A percentile compares a stretch with the other conserved stretches of the same genome.
Conservation (phyloP, 1,139 yeast genomes). For the Candida freyschussii region DNA sequence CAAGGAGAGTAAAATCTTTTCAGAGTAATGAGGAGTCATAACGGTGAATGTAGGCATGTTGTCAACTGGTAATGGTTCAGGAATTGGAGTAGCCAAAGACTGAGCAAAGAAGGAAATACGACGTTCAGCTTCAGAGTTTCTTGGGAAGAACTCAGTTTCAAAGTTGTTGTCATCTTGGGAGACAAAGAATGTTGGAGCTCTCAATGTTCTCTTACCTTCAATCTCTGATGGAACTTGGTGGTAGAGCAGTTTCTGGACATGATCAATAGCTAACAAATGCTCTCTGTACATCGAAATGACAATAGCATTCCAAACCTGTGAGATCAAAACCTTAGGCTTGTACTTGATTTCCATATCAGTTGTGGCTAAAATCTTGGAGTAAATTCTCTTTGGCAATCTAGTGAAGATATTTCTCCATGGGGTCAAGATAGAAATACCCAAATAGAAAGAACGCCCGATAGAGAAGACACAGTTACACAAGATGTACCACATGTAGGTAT, state of each 20-base stretch:
- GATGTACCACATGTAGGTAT: slow-evolving; percentile 98
- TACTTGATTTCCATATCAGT: slow-evolving; percentile 99
- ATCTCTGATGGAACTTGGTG: slow-evolving; percentile 97
- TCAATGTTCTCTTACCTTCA: slow-evolving; percentile 95
- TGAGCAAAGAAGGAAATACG: slow-evolving; percentile 99
- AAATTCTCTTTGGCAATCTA: slow-evolving; percentile 96
- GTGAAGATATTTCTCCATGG: slow-evolving; percentile 99
- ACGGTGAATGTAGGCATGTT: slow-evolving; percentile 99
- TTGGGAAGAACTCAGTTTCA: slow-evolving; percentile 94
- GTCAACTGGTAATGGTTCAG: slow-evolving; percentile 97
- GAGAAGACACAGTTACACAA: slow-evolving; percentile 91
- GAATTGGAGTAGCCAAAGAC: slow-evolving; percentile 95
- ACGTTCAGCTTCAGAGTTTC: slow-evolving; percentile 96
- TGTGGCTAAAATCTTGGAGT: slow-evolving; percentile 94
- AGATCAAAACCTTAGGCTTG: slow-evolving; percentile 95
- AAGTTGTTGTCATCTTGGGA: slow-evolving; percentile 93
- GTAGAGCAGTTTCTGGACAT: slow-evolving; percentile 91
- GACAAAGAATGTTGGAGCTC: slow-evolving; percentile 98
- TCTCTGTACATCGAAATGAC: slow-evolving; percentile 98
- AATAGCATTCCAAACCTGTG: slow-evolving; percentile 98
- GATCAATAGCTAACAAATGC: slow-evolving; percentile 94
- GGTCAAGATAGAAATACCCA: slow-evolving; percentile 96
- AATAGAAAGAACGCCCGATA: slow-evolving; percentile 94
- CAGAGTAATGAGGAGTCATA: slow-evolving; percentile 95
- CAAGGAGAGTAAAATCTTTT: slow-evolving; percentile 88